Percentiles rank a stretch among this genome's conserved stretches.
These are phyloP conservation scores for Penicillium sp. DNA, from an alignment of 2,329 filamentous ascomycete genomes.

Conservation along the genomic window DNA sequence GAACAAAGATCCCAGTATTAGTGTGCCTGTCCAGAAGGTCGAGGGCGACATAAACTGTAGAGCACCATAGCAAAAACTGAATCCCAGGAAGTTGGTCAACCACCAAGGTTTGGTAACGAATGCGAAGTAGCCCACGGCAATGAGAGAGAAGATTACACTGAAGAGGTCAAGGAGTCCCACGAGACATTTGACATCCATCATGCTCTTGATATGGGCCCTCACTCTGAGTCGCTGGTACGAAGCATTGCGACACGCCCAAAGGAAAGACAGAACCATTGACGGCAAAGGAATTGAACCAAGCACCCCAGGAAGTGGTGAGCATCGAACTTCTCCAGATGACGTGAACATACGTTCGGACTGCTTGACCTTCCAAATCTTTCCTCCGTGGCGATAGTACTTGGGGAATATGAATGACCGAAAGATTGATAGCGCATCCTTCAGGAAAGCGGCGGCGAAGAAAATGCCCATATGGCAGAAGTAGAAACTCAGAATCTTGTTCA, in stretches of 20 bases:
- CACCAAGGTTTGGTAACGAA: slow-evolving; percentile 60
- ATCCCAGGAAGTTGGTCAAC: slow-evolving; percentile 80
- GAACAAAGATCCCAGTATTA: slow-evolving; percentile 76
- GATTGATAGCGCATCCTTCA: slow-evolving; percentile 67
- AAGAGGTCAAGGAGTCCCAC: slow-evolving; percentile 48
- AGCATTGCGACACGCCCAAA: slow-evolving; percentile 50
- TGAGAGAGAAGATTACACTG: slow-evolving; percentile 54
- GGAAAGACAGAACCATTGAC: slow-evolving; percentile 23
- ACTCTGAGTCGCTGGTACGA: slow-evolving; percentile 50
- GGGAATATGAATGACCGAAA: slow-evolving; percentile 68
- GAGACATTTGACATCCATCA: slow-evolving; percentile 40
- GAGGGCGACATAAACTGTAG: slow-evolving; percentile 83
- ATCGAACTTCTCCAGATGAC: slow-evolving; percentile 23
- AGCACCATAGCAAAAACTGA: slow-evolving; percentile 78
- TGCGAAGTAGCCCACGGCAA: slow-evolving; percentile 61
- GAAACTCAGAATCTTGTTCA: slow-evolving; percentile 76
- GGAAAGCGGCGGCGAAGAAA: slow-evolving; percentile 67
- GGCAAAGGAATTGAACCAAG: slow-evolving; percentile 48
- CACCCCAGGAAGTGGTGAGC: slow-evolving; percentile 51
- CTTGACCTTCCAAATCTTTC: slow-evolving; percentile 47
- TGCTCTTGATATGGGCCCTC: slow-evolving; percentile 52
- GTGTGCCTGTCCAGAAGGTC: slow-evolving; percentile 73
- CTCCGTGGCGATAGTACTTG: slow-evolving; percentile 56
- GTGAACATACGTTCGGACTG: slow-evolving; percentile 32
- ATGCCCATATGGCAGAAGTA: slow-evolving; percentile 80